Percentiles rank a stretch among this genome's conserved stretches.
These are phyloP conservation scores for Clarireedia hainanense DNA, from an alignment of 2,329 filamentous ascomycete genomes.

Conservation along the genomic window DNA sequence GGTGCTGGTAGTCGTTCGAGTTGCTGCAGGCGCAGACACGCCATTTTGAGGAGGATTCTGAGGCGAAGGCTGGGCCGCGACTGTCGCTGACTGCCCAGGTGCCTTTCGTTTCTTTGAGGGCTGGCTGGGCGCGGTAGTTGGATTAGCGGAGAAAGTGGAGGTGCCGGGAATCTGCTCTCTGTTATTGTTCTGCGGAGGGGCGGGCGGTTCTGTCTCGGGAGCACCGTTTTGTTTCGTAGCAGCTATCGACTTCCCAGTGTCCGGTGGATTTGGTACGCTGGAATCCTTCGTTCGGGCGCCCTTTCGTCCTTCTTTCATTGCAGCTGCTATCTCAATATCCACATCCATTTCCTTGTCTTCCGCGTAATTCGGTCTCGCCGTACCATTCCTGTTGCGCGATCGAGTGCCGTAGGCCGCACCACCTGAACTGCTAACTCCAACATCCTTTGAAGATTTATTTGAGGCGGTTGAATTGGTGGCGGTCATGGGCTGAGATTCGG, in stretches of 20 bases:
- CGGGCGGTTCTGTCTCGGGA: conserved; percentile 24
- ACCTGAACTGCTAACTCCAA: conserved; percentile 19
- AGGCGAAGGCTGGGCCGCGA: conserved; percentile 10
- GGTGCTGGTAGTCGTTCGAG: conserved; percentile 15
- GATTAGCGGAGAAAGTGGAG: conserved; percentile 47
- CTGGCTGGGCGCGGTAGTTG: conserved; percentile 31
- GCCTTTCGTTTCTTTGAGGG: conserved; percentile 82
- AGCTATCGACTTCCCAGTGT: conserved; percentile 13
- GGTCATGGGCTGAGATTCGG: conserved; percentile 38
- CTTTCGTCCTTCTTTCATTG: conserved; percentile 52
- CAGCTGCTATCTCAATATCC: conserved; percentile 66
- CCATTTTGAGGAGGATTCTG: conserved; percentile 9
- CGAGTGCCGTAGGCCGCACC: conserved; percentile 70
- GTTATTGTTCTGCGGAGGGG: conserved; percentile 23
- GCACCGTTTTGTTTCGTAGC: conserved; percentile 35
- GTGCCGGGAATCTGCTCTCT: conserved; percentile 48
- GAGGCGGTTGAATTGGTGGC: conserved; percentile 40
- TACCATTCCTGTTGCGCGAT: conserved; percentile 78
- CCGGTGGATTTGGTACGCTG: conserved; percentile 8
- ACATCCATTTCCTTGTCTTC: conserved; percentile 87
- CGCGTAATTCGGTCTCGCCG: conserved; percentile 83
- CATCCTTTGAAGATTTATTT: conserved; percentile 42
- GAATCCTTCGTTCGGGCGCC: conserved; percentile 33
- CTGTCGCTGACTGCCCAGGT: conserved; percentile 27
- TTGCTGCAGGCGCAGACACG: conserved; percentile 8